These are phyloP conservation scores for Coprinopsis sp. DNA, from an alignment of 768 basidiomycete species.

Conservation along the genomic window DNA sequence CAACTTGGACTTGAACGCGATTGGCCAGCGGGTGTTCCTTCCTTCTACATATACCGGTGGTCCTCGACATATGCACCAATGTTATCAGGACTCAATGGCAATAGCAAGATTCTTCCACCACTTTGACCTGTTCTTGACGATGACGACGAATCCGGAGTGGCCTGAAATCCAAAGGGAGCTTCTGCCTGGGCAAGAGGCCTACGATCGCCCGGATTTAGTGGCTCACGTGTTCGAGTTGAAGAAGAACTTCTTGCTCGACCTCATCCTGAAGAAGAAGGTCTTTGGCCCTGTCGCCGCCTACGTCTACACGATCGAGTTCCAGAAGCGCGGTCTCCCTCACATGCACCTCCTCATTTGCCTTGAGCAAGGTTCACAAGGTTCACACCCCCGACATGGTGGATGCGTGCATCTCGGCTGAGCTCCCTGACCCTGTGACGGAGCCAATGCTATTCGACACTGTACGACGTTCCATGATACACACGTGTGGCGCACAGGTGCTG, in stretches of 20 bases:
- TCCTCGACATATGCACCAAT: conserved; percentile 34
- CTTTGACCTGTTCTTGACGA: conserved; percentile 42
- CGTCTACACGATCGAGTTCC: conserved; percentile 53
- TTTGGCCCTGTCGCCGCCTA: conserved; percentile 39
- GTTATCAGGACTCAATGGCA: conserved; percentile 40
- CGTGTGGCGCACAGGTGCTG: conserved; percentile 40
- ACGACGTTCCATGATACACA: conserved; percentile 42
- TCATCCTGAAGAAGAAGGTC: conserved; percentile 31
- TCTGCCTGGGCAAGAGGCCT: conserved; percentile 31
- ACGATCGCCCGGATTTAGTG: conserved; percentile 45
- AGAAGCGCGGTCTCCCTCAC: conserved; percentile 53
- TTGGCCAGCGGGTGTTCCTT: conserved; percentile 31
- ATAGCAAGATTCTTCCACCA: conserved; percentile 29
- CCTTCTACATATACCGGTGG: conserved; percentile 27
- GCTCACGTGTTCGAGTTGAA: conserved; percentile 42
- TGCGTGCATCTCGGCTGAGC: conserved; percentile 34
- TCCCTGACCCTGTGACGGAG: conserved; percentile 35
- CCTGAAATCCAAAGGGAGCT: conserved; percentile 37
- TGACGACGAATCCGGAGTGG: conserved; percentile 47
- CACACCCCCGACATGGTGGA: conserved; percentile 34
- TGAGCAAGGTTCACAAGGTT: conserved; percentile 26
- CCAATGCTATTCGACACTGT: conserved; percentile 38
- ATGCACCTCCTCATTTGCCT: conserved; percentile 48
- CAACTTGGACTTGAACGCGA: conserved; percentile 18
- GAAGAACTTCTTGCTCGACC: conserved; percentile 28